Conservation (phyloP, 192 early-diverging fungal species). For the Linnemannia elongata region DNA sequence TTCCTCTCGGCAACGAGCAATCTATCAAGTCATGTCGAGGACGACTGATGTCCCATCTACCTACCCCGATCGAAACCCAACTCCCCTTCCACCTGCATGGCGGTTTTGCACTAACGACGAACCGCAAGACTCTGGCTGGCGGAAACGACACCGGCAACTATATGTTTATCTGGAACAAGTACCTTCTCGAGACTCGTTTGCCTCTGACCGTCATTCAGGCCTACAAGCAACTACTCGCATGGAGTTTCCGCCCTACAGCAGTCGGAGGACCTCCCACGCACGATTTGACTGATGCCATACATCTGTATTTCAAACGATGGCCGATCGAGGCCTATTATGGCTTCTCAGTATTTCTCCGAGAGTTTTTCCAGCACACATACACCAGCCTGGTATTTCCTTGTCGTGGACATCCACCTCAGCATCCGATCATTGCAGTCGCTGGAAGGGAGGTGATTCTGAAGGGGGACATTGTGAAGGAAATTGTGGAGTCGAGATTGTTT, state of each 20-base stretch:
- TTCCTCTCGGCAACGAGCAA: not conserved
- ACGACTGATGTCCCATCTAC: not conserved
- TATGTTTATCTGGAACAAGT: not conserved
- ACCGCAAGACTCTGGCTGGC: conserved; percentile 6
- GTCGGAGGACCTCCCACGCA: too few species aligned
- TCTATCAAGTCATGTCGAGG: not conserved
- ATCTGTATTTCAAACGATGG: not conserved
- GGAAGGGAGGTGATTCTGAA: not conserved
- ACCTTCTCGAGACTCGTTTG: not conserved
- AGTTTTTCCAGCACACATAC: not conserved
- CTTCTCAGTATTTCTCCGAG: not conserved
- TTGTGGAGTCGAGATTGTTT: not conserved
- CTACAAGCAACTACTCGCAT: not conserved
- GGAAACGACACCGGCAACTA: not conserved
- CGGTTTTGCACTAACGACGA: not conserved
- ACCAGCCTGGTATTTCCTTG: not conserved
- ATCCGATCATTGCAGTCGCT: not conserved
- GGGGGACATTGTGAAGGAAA: not conserved
- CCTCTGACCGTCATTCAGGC: not conserved
- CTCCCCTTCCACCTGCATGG: not conserved
- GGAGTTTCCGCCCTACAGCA: not conserved
- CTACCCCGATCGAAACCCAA: not conserved
- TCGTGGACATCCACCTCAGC: not conserved
- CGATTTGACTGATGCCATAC: not conserved
- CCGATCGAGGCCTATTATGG: not conserved